Conservation (phyloP, 1,139 yeast genomes). For the Yamadazyma atmosphaerica region DNA sequence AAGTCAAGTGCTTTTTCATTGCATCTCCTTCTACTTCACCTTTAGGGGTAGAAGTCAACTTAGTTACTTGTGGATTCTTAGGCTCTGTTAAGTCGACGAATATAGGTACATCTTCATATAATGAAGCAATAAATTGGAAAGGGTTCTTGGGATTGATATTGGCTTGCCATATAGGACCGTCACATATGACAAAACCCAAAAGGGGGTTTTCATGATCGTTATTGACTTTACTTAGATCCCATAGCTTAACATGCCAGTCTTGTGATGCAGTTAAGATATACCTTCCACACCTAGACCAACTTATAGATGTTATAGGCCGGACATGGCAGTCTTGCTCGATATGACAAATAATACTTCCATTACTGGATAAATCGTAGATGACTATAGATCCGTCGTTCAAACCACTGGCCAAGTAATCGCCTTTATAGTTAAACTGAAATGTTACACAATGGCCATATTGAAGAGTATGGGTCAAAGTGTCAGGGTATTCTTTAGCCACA, state of each 20-base stretch:
- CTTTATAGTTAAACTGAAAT: conserved; percentile 69
- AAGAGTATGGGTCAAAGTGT: conserved; percentile 67
- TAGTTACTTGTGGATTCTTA: conserved; percentile 24
- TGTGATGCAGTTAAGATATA: conserved; percentile 73
- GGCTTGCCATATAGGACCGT: conserved; percentile 74
- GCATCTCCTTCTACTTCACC: conserved; percentile 4
- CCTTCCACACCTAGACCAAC: conserved; percentile 78
- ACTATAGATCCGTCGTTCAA: conserved; percentile 75
- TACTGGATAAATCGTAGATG: conserved; percentile 69
- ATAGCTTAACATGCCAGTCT: conserved; percentile 80
- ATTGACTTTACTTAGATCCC: conserved; percentile 63
- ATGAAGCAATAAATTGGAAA: conserved; percentile 45
- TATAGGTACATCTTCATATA: conserved; percentile 56
- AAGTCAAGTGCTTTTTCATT: conserved; percentile 27
- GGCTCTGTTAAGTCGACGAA: conserved; percentile 49
- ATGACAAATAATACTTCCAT: conserved; percentile 54
- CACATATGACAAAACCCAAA: conserved; percentile 51
- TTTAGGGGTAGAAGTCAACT: conserved; percentile 28
- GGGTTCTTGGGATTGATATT: conserved; percentile 53
- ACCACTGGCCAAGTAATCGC: conserved; percentile 90
- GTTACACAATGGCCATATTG: conserved; percentile 72
- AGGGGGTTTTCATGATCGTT: conserved; percentile 22
- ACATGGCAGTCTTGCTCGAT: conserved; percentile 61
- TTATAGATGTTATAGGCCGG: conserved; percentile 70
- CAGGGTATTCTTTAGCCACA: conserved; percentile 91